Evolutionary conservation across 441 rosid genomes (phyloP), one percentile per base, ranked within the genome.

Genomic region (Rhodomyrtus psidioides): DNA sequence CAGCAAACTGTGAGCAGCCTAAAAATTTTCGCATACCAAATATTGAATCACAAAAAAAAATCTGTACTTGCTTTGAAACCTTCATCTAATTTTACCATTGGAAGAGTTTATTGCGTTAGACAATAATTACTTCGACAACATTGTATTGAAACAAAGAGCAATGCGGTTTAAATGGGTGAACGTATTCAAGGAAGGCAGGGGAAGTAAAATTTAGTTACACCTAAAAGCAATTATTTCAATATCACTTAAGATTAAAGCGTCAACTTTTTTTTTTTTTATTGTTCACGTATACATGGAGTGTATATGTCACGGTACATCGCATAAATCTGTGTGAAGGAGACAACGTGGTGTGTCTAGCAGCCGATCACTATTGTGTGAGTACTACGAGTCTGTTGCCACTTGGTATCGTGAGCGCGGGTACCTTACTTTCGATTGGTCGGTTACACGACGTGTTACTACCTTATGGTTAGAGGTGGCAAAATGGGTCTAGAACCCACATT

Each of bases 381-480:
- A 23, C 1, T 15, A 4, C 0, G 6, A 7, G 28, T 28, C 9
- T 2, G 39, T 28, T 28, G 6, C 0, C 3, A 0, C 17, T 30
- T 17, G 7, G 44, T 24, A 1, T 42, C 24, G 1, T 65, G 1
- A 9, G 14, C 1, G 17, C 17, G 9, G 5, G 46, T 34, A 65
- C 30, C 3, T 0, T 3, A 2, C 42, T 34, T 34, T 65, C 0
- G 2, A 30, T 65, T 0, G 0, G 0, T 65, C 7, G 0, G 0
- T 62, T 62, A 4, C 0, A 65, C 1, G 1, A 5, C 0, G 0
- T 34, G 8, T 62, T 7, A 27, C 6, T 59, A n/a, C 7, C 16
- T 5, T 3, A 1, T 2, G 42, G 2, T 16, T n/a, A n/a, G n/a
- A n/a, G n/a, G n/a, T n/a, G n/a, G n/a, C n/a, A n/a, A n/a, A n/a